Base-by-base conservation (phyloP, 306 rosid genomes). In the Lithocarpus polystachyus region DNA sequence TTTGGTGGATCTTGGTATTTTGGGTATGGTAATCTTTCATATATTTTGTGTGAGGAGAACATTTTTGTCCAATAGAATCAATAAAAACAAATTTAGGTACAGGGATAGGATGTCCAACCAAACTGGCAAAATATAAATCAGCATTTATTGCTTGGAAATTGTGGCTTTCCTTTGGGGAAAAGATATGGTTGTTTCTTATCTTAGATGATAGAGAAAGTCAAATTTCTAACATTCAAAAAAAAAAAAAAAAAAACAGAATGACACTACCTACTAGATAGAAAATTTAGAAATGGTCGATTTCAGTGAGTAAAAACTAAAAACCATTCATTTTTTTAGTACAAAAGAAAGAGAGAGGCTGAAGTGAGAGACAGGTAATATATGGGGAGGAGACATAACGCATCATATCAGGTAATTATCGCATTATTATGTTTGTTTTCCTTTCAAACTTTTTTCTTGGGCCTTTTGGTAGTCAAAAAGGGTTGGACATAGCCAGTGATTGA, bases 401-500 rank as follows among this genome's bases (percentile, higher is more conserved):
- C 51, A 67, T 67, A 10, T 43, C 20, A 33, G 26, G 14, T 33
- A 67, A 33, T 31, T 67, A 67, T 35, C 26, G n/a, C 77, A 79
- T 68, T 70, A 33, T 71, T 61, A 55, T 71, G 23, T 67, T 26
- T 26, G 53, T 61, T 26, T 37, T 56, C 5, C 62, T 37, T 52
- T 52, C 1, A 11, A 33, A 43, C 67, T 68, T 78, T 17, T 55
- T 64, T 77, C 40, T 17, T 72, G 75, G 80, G 77, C 80, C 61
- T 85, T 85, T 74, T 23, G 65, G 73, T 74, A 60, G 88, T 85
- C 75, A 81, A 81, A 77, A 79, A 33, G 26, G 52, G 52, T 35
- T 67, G 52, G 26, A 67, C 51, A 35, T 4, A 5, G 0, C 7
- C 6, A 2, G 72, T 19, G 52, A 33, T 67, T 18, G 71, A 67